These are phyloP conservation scores for Medicago lupulina DNA, from an alignment of 306 rosid species.

Conservation along the genomic window DNA sequence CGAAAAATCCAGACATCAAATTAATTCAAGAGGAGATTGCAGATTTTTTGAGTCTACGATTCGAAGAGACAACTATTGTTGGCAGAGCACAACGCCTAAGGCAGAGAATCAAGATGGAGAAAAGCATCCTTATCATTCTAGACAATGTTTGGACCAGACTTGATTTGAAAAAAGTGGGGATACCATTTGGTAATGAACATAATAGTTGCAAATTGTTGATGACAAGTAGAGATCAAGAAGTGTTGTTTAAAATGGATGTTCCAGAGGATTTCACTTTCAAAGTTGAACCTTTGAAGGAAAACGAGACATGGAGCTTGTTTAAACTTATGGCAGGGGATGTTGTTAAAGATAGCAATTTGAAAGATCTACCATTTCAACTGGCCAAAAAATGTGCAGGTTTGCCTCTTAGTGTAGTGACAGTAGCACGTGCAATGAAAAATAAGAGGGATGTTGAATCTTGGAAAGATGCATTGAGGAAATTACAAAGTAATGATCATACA, in stretches of 20 bases:
- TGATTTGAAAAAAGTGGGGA: conserved; percentile 10
- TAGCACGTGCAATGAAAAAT: not conserved
- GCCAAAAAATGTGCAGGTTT: conserved; percentile 12
- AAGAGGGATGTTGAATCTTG: not conserved
- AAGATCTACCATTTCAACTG: not conserved
- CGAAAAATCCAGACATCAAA: conserved; percentile 3
- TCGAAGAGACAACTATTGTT: not conserved
- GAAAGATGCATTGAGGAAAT: conserved; percentile 6
- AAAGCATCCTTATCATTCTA: not conserved
- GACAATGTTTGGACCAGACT: not conserved
- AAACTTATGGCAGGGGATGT: not conserved
- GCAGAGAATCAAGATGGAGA: not conserved
- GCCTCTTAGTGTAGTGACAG: not conserved
- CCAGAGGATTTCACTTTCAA: not conserved
- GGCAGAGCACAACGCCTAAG: not conserved
- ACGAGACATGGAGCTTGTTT: conserved; percentile 2
- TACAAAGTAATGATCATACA: not conserved
- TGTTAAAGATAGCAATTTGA: not conserved
- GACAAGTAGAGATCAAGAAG: not conserved
- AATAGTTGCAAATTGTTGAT: not conserved
- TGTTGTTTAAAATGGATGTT: not conserved
- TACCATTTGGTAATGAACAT: not conserved
- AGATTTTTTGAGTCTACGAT: not conserved
- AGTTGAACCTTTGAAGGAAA: not conserved
- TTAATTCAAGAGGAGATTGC: conserved; percentile 2